phyloP scores from a whole-genome alignment of 2,329 filamentous ascomycete genomes.

The Monosporascus sp. region DNA sequence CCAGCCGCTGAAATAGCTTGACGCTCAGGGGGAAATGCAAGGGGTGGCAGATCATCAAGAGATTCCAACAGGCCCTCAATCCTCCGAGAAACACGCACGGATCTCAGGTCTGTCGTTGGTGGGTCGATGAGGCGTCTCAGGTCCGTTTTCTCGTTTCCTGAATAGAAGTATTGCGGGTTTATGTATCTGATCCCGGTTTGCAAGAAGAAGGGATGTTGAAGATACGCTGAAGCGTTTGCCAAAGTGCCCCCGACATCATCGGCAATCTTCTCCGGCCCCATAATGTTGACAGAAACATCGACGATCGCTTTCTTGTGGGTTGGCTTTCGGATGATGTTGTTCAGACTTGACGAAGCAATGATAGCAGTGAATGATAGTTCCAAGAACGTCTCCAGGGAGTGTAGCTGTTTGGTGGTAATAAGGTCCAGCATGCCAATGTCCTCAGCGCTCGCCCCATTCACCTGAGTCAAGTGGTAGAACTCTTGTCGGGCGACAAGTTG shows the following conservation, averaged over 20 bases:
- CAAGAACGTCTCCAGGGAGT: no score
- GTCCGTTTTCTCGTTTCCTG: constrained; percentile 1
- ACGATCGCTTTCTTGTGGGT: neutral
- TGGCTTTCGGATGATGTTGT: no score
- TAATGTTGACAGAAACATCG: neutral
- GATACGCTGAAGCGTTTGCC: neutral
- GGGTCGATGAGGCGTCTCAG: constrained; percentile 8
- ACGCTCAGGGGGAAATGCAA: neutral
- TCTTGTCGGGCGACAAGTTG: no score
- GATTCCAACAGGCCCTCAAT: neutral
- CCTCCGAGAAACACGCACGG: neutral
- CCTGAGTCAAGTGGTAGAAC: no score
- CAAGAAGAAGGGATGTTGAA: constrained; percentile 8
- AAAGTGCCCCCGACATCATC: neutral
- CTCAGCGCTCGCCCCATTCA: no score
- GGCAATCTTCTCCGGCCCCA: neutral
- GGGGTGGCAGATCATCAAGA: neutral
- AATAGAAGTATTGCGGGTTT: constrained; percentile 9
- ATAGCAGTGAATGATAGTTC: no score
- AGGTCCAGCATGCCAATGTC: no score
- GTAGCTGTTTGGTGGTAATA: no score
- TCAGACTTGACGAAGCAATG: no score
- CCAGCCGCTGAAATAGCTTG: neutral
- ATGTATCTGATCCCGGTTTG: constrained; percentile 1
- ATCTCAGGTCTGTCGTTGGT: neutral